Percentiles rank a stretch among this genome's conserved stretches.
Evolutionary conservation across 2,329 filamentous ascomycete genomes (phyloP).

Genomic region (Claviceps digitariae): DNA sequence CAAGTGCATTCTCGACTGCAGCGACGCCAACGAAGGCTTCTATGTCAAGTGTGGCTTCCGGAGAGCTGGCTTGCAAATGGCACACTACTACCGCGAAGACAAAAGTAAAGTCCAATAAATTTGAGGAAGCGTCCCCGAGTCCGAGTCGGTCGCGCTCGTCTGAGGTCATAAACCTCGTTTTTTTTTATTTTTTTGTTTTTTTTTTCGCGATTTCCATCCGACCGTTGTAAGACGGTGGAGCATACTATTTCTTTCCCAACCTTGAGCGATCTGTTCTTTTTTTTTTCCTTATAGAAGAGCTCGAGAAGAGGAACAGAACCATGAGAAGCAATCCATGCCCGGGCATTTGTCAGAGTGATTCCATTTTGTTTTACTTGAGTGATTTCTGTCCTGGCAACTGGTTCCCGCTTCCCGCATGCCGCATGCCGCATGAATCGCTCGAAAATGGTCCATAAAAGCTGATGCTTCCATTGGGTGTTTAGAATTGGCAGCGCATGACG

Average conservation of each 20-base stretch:
- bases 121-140: neutral
- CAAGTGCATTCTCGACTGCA: slow-evolving; percentile 95
- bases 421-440: neutral
- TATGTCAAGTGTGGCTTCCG: slow-evolving; percentile 97
- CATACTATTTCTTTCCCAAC: neutral
- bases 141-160: neutral
- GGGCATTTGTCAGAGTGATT: no score
- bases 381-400: no score
- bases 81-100: slow-evolving; percentile 68
- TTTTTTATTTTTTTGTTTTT: no score
- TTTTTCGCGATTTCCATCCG: neutral
- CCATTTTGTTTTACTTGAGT: no score
- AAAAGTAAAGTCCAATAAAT: slow-evolving; percentile 30
- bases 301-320: no score
- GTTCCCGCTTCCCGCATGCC: neutral
- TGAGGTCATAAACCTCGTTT: neutral
- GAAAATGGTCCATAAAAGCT: neutral
- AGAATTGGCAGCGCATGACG: neutral
- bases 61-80: slow-evolving; percentile 88
- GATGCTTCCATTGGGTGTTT: neutral
- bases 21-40: slow-evolving; percentile 90
- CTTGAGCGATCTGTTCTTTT: neutral
- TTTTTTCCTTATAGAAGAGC: no score
- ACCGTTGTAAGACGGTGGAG: neutral
- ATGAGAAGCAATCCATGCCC: no score